A percentile compares a stretch with the other conserved stretches of the same genome.
phyloP scores from a whole-genome alignment of 768 basidiomycete genomes.

The Pleurotus tuber-regium region DNA sequence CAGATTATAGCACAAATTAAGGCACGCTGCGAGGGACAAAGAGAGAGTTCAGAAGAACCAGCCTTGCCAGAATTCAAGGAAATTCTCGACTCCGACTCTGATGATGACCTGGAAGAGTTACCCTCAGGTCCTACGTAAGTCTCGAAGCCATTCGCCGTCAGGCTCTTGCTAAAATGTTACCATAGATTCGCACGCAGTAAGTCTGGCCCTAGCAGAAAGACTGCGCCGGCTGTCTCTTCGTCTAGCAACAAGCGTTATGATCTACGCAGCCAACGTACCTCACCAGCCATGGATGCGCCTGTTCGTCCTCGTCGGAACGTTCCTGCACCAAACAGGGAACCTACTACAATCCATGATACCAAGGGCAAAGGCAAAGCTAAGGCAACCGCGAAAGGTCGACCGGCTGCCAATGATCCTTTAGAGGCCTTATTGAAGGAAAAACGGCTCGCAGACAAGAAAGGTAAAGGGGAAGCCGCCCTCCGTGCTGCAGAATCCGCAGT shows the following conservation, averaged over 20 bases:
- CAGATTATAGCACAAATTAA: conserved; percentile 64
- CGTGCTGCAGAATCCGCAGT: conserved; percentile 43
- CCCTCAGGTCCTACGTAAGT: conserved; percentile 3
- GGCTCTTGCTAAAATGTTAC: neutral
- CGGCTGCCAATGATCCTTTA: conserved; percentile 46
- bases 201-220: neutral
- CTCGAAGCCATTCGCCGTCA: neutral
- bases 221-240: neutral
- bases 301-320: neutral
- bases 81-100: conserved; percentile 46
- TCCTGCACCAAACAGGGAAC: conserved; percentile 10
- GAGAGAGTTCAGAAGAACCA: conserved; percentile 38
- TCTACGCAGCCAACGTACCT: neutral
- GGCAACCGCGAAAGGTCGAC: conserved; percentile 10
- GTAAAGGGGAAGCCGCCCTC: conserved; percentile 39
- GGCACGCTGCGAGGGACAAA: conserved; percentile 23
- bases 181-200: neutral
- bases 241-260: neutral
- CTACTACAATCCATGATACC: conserved; percentile 4
- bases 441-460: conserved; percentile 32
- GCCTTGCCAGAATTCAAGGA: conserved; percentile 34
- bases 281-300: conserved; percentile 1
- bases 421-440: conserved; percentile 56
- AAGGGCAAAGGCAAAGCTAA: conserved; percentile 18
- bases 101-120: conserved; percentile 42